Evolutionary conservation across 495 filamentous ascomycete species (phyloP).

Genomic region (Platismatia glauca): DNA sequence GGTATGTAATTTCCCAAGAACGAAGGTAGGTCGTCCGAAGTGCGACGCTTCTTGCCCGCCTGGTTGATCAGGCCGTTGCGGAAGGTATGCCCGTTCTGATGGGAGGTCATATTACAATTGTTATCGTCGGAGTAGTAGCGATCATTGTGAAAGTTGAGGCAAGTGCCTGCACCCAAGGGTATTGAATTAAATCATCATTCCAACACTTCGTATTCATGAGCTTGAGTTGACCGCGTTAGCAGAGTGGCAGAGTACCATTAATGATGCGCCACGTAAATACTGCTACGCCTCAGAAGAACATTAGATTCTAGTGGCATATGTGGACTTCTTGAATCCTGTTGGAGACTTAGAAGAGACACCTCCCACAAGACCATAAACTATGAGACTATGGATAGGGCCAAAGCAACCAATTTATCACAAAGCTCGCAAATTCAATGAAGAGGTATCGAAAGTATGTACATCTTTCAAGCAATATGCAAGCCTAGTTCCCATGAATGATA

Average conservation of each 20-base stretch:
- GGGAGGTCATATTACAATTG: constrained; percentile 11
- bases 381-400: too few relatives aligned
- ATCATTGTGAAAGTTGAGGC: neutral
- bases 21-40: constrained; percentile 16
- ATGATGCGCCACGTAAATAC: neutral
- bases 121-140: neutral
- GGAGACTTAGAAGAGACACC: too few relatives aligned
- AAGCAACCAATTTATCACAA: too few relatives aligned
- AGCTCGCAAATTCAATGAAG: too few relatives aligned
- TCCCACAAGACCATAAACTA: too few relatives aligned
- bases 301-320: neutral
- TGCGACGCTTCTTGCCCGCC: constrained; percentile 17
- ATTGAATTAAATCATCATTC: neutral
- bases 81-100: constrained; percentile 7
- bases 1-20: constrained; percentile 17
- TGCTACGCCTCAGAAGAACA: neutral
- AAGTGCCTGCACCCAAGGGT: neutral
- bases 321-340: too few relatives aligned
- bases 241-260: neutral
- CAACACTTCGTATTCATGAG: neutral
- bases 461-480: neutral
- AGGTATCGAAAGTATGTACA: neutral
- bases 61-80: constrained; percentile 17
- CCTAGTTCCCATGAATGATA: neutral
- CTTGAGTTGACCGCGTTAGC: neutral